Conservation (phyloP, 345 rosid species). For the Erodium maritimum region DNA sequence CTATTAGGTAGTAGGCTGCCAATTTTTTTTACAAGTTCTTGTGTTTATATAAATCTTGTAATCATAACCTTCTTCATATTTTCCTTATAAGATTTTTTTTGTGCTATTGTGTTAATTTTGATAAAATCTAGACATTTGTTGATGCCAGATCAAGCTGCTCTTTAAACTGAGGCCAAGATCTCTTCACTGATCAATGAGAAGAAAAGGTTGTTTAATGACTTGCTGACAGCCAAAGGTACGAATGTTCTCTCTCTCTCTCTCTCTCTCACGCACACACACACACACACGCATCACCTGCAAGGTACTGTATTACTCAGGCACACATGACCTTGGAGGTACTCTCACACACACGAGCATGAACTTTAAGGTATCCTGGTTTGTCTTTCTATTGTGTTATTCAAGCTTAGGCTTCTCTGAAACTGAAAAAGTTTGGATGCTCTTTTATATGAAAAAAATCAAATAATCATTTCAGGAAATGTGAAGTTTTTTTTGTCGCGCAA, state of each 20-base stretch:
- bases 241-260: conserved; percentile 4
- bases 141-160: conserved; percentile 66
- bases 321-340: background rate
- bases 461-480: conserved; percentile 47
- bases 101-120: conserved; percentile 17
- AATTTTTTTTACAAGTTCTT: background rate
- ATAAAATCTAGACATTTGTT: conserved; percentile 20
- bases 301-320: too few species aligned
- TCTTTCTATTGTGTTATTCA: too few species aligned
- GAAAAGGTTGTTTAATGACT: conserved; percentile 78
- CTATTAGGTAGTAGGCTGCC: conserved; percentile 1
- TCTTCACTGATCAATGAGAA: conserved; percentile 80
- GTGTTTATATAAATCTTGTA: conserved; percentile 2
- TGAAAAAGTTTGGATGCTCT: background rate
- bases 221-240: conserved; percentile 84
- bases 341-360: background rate
- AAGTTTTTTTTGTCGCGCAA: conserved; percentile 58
- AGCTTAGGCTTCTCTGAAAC: background rate
- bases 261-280: conserved; percentile 8
- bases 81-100: conserved; percentile 11
- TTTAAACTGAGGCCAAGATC: conserved; percentile 82
- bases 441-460: too few species aligned
- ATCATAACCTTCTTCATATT: conserved; percentile 1
- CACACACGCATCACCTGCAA: too few species aligned
- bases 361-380: background rate